Evolutionary conservation across 305 asterid genomes (phyloP).

Genomic region (Plantago coronopus): DNA sequence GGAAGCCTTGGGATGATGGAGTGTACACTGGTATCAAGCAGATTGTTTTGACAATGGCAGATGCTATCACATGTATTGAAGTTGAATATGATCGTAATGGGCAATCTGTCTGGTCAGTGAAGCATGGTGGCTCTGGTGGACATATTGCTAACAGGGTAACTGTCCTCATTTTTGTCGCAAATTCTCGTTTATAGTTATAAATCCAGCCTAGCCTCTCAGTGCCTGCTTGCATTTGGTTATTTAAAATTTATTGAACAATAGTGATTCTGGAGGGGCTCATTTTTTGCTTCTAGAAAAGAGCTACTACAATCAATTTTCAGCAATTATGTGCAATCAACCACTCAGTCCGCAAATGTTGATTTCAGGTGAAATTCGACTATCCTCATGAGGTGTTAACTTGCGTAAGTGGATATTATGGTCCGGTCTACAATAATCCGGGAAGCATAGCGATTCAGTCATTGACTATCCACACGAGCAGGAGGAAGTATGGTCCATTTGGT

Average conservation of each 20-base stretch:
- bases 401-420: conserved; percentile 61
- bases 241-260: too few relatives aligned
- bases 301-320: too few relatives aligned
- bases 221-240: too few relatives aligned
- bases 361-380: conserved; percentile 62
- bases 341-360: not conserved
- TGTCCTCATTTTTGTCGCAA: not conserved
- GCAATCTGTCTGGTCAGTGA: conserved; percentile 69
- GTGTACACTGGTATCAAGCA: conserved; percentile 72
- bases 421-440: conserved; percentile 40
- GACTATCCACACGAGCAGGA: conserved; percentile 53
- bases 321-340: too few relatives aligned
- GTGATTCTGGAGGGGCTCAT: too few relatives aligned
- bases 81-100: conserved; percentile 66
- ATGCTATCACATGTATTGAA: conserved; percentile 49
- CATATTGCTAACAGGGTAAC: conserved; percentile 45
- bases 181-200: not conserved
- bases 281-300: too few relatives aligned
- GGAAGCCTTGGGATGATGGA: conserved; percentile 86
- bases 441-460: conserved; percentile 49
- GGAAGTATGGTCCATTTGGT: conserved; percentile 59
- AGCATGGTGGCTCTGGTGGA: conserved; percentile 57
- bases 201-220: too few relatives aligned
- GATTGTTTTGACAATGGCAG: conserved; percentile 46
- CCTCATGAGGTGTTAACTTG: conserved; percentile 66